Evolutionary conservation across 495 filamentous ascomycete genomes (phyloP), one percentile per base, ranked within the genome.

Genomic region (Neurospora sp.): DNA sequence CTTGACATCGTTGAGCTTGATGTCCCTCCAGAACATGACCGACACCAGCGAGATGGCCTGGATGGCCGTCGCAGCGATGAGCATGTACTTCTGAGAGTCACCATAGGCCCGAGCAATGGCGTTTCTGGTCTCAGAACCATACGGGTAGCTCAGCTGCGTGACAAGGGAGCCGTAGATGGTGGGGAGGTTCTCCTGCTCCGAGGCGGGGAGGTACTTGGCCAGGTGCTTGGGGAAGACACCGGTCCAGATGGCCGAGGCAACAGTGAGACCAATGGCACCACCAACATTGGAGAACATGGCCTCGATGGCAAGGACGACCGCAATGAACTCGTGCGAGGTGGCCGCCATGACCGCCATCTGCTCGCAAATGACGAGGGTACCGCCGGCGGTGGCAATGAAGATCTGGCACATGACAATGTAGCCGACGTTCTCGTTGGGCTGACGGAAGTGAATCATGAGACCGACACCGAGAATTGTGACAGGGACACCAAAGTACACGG

Each of bases 351-450:
- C 85, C 5, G 91, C 89, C 38, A 93, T 87, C 76, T 93, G 88
- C 75, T 89, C 87, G 73, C 81, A 83, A 76, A 93, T 88, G 70
- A 92, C 87, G 19, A 86, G 79, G 36, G 82, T 81, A 34, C 86
- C 86, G 36, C 90, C 91, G 17, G 85, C 84, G 71, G 94, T 88
- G 37, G 92, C 89, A 76, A 94, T 92, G 82, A 93, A 90, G 79
- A 94, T 92, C 80, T 94, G 91, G 76, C 88, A 90, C 89, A 93
- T 92, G 81, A 93, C 83, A 24, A 94, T 81, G 79, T 90, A 92
- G 34, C 90, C 91, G 69, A 93, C 84, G 69, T 84, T 76, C 21
- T 81, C 80, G 39, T 86, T 82, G 3, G 84, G 81, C 71, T 88
- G 82, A 28, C 77, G 75, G 86, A 93, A 93, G 74, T 92, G 83